Base-by-base conservation (phyloP, 2,329 filamentous ascomycete genomes). In the Chaetomium globosum region DNA sequence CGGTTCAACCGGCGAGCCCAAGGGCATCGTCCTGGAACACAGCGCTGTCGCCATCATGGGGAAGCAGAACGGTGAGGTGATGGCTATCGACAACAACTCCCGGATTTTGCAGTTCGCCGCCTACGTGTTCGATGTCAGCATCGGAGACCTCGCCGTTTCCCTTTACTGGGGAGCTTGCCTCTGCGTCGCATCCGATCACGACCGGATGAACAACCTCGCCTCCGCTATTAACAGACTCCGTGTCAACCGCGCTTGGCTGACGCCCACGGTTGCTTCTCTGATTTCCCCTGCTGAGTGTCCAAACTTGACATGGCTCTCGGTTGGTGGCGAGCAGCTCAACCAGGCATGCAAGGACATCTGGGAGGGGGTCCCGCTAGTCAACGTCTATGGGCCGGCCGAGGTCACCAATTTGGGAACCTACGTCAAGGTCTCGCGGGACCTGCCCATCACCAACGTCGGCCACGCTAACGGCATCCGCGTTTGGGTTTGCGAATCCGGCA, bases 1-100 rank as follows among this genome's bases (percentile, higher is more conserved):
- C n/a, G 82, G 82, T 16, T 82, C 79, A 16, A 83, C 81, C 1
- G 81, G 81, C 7, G 74, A 75, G 52, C 81, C 81, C 78, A 48
- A 83, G 80, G 3, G 81, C n/a, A 60, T 68, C 13, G 46, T 60
- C 2, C 31, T 67, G 21, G 46, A 53, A 13, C 68, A 68, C 62
- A 23, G 30, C 2, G 46, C 73, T 5, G 63, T 72, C 31, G 67
- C 64, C 28, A 71, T 67, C 23, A 71, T 70, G 43, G 64, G 48
- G 68, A 61, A 53, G 9, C 68, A 65, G 13, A 68, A 74, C 55
- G 67, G 67, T 12, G 16, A 61, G 16, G 65, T 64, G 3, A 65
- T 72, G 49, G 33, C 59, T 46, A 70, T 77, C 30, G 65, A 63
- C 30, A 52, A 64, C 1, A 62, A 62, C 13, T 74, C 74, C 0